These are phyloP conservation scores for Solanum tacnaense DNA, from an alignment of 257 asterid species.

Conservation along the genomic window DNA sequence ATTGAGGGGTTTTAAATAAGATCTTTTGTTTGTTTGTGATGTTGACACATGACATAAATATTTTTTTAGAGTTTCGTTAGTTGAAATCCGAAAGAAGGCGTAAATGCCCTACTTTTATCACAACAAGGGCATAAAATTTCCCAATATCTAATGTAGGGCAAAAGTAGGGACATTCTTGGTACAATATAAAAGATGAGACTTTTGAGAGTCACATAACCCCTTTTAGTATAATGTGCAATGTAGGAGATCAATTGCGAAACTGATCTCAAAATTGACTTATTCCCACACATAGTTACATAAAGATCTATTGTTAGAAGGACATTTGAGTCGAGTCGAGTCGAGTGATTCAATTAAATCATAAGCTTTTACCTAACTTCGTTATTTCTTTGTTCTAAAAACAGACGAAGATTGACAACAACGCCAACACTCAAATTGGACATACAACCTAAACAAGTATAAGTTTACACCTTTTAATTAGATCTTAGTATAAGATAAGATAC, in stretches of 20 bases:
- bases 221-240: neutral
- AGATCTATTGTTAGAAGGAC: too few species aligned
- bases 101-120: neutral
- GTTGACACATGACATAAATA: fast-evolving
- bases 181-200: neutral
- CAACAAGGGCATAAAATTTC: neutral
- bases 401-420: neutral
- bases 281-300: too few species aligned
- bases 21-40: neutral
- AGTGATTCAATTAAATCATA: neutral
- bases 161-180: neutral
- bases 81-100: neutral
- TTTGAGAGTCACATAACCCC: neutral
- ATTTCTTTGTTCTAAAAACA: too few species aligned
- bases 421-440: neutral
- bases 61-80: too few species aligned
- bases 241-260: too few species aligned
- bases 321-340: neutral
- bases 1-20: fast-evolving
- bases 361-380: neutral
- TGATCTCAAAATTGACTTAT: neutral
- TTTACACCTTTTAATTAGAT: neutral
- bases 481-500: too few species aligned
- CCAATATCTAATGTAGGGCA: neutral
- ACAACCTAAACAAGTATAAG: neutral